Percentiles rank a stretch among this genome's conserved stretches.
Evolutionary conservation across 768 basidiomycete genomes (phyloP).

Genomic region (Tricholoma matsutake): DNA sequence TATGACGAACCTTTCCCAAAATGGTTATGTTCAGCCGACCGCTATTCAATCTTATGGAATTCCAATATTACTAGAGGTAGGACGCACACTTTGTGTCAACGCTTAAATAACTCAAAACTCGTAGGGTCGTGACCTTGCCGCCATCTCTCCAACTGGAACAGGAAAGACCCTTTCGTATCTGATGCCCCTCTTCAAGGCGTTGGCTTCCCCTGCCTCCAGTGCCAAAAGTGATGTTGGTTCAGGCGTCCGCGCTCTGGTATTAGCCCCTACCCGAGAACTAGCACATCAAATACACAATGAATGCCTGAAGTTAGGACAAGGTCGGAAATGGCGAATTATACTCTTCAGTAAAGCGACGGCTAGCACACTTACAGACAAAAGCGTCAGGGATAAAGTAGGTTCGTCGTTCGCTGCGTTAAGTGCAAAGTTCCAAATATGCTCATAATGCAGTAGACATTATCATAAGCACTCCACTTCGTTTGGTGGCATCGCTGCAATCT

Average conservation of each 20-base stretch:
- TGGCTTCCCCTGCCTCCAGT: conserved; percentile 53
- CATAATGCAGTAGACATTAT: conserved; percentile 65
- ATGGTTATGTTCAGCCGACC: conserved; percentile 67
- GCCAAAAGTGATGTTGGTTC: conserved; percentile 40
- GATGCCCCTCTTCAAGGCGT: conserved; percentile 68
- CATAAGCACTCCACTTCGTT: conserved; percentile 87
- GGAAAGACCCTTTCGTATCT: conserved; percentile 96
- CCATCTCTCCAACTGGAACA: conserved; percentile 95
- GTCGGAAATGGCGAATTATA: conserved; percentile 78
- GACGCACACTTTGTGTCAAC: conserved; percentile 14
- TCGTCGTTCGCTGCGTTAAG: conserved; percentile 27
- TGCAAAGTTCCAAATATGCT: conserved; percentile 1
- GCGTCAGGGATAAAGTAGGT: conserved; percentile 75
- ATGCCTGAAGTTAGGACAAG: conserved; percentile 75
- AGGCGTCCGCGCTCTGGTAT: conserved; percentile 74
- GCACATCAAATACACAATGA: conserved; percentile 95
- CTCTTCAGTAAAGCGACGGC: conserved; percentile 91
- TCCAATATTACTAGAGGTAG: conserved; percentile 76
- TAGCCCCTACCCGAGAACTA: conserved; percentile 94
- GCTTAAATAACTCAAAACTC: conserved; percentile 5
- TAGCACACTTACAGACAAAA: conserved; percentile 70
- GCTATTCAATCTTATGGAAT: conserved; percentile 79
- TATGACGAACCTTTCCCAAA: conserved; percentile 57
- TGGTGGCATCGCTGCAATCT: conserved; percentile 77
- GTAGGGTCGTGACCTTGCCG: conserved; percentile 82